These are phyloP conservation scores for Cercospora nicotianae DNA, from an alignment of 2,329 filamentous ascomycete species.

Conservation along the genomic window DNA sequence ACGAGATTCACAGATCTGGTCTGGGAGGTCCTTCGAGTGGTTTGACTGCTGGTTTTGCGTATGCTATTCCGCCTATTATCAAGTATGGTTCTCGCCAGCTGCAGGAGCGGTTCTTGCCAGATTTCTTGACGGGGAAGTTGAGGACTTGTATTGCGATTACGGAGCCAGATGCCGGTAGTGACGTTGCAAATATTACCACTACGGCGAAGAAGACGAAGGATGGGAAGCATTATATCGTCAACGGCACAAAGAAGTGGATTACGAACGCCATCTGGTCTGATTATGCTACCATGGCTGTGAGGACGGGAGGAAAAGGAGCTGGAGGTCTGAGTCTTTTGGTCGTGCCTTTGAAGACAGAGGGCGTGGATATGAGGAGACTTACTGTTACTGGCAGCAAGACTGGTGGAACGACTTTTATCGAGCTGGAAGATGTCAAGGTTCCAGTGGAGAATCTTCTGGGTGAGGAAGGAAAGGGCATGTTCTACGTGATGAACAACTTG, in stretches of 20 bases:
- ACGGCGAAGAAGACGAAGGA: constrained; percentile 62
- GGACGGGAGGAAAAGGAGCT: constrained; percentile 43
- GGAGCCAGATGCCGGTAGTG: constrained; percentile 69
- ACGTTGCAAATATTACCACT: constrained; percentile 71
- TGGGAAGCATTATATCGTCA: constrained; percentile 68
- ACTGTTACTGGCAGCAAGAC: constrained; percentile 64
- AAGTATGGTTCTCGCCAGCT: constrained; percentile 63
- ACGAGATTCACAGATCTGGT: constrained; percentile 69
- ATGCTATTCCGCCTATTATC: constrained; percentile 68
- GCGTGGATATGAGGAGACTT: constrained; percentile 66
- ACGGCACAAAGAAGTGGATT: constrained; percentile 77
- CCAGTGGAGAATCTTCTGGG: constrained; percentile 69
- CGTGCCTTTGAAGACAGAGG: constrained; percentile 49
- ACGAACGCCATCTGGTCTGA: constrained; percentile 71
- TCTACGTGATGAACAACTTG: constrained; percentile 49
- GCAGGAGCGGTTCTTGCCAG: constrained; percentile 66
- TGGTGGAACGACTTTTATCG: constrained; percentile 71
- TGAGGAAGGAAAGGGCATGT: constrained; percentile 69
- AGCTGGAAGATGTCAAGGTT: constrained; percentile 71
- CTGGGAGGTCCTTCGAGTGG: constrained; percentile 62
- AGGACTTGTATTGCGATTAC: constrained; percentile 74
- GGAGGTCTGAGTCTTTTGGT: constrained; percentile 43
- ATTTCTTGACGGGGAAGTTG: constrained; percentile 65
- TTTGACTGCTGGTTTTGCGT: constrained; percentile 68
- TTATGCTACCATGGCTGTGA: constrained; percentile 66